These are phyloP conservation scores for Ganoderma lucidum DNA, from an alignment of 1,284 basidiomycete genomes.

Conservation along the genomic window DNA sequence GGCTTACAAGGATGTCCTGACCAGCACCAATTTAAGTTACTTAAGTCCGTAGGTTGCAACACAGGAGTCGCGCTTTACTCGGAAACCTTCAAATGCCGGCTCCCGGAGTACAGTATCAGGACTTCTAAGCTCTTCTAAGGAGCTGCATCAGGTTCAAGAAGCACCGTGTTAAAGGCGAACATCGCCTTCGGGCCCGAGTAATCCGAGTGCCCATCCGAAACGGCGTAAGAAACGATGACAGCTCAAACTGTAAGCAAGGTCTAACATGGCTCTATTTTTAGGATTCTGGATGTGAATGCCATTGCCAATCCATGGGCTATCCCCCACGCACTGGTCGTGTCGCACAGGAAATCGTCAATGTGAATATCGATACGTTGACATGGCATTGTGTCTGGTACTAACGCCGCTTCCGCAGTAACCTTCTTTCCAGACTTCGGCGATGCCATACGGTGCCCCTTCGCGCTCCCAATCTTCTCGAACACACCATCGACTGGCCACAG, in stretches of 20 bases:
- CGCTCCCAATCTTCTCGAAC: conserved; percentile 1
- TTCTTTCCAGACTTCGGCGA: background rate
- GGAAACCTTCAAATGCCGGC: too few relatives aligned
- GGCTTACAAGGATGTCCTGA: conserved; percentile 1
- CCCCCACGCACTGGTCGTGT: background rate
- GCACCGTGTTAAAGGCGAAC: background rate
- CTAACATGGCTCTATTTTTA: background rate
- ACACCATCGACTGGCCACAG: conserved; percentile 1
- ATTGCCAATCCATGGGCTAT: background rate
- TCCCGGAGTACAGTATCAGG: background rate
- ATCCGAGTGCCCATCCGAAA: background rate
- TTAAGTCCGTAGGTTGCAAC: too few relatives aligned
- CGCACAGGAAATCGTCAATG: background rate
- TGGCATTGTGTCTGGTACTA: background rate
- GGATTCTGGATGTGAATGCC: background rate
- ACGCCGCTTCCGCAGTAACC: background rate
- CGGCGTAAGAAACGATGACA: background rate
- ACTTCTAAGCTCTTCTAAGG: background rate
- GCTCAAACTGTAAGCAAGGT: background rate
- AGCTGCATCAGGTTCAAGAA: background rate
- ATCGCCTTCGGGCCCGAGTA: background rate
- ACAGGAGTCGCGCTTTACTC: too few relatives aligned
- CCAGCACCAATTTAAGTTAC: background rate
- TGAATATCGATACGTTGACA: background rate
- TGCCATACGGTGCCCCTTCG: conserved; percentile 1